Evolutionary conservation across 441 rosid genomes (phyloP).

Genomic region (Melastoma candidum): DNA sequence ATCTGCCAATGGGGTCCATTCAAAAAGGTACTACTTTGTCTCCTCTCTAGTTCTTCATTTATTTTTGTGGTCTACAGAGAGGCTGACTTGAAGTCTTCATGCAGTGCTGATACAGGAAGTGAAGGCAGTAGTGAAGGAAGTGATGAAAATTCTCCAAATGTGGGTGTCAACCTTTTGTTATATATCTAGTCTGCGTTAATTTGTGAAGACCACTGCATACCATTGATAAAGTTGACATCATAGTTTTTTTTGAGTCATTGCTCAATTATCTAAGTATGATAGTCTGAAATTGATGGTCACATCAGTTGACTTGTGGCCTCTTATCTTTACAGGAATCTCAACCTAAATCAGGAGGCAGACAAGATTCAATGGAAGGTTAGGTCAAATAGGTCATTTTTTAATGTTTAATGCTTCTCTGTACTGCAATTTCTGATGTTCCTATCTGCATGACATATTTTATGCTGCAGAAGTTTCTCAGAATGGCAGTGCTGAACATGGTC

Average conservation of each 20-base stretch:
- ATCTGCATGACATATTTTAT: constrained; percentile 11
- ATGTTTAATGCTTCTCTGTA: constrained; percentile 6
- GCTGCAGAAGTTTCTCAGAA: constrained; percentile 62
- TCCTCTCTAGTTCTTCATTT: not conserved
- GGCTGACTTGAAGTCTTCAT: constrained; percentile 26
- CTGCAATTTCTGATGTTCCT: constrained; percentile 9
- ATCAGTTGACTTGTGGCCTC: constrained; percentile 6
- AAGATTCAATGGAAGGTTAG: constrained; percentile 63
- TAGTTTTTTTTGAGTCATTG: too few relatives aligned
- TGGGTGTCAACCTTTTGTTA: constrained; percentile 22
- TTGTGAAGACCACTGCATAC: too few relatives aligned
- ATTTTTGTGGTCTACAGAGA: constrained; percentile 2
- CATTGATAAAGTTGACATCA: too few relatives aligned
- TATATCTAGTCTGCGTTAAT: too few relatives aligned
- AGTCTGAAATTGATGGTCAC: not conserved
- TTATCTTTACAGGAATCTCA: constrained; percentile 58
- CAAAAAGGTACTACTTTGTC: constrained; percentile 47
- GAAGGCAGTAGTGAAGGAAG: constrained; percentile 97
- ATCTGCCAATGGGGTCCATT: constrained; percentile 74
- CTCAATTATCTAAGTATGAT: too few relatives aligned
- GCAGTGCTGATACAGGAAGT: constrained; percentile 79
- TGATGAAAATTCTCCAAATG: constrained; percentile 77
- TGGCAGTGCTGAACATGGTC: constrained; percentile 50
- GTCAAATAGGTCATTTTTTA: not conserved
- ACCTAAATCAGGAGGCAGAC: constrained; percentile 63